These are phyloP conservation scores for Camellia lanceoleosa DNA, from an alignment of 148 eudicot species.

Conservation along the genomic window DNA sequence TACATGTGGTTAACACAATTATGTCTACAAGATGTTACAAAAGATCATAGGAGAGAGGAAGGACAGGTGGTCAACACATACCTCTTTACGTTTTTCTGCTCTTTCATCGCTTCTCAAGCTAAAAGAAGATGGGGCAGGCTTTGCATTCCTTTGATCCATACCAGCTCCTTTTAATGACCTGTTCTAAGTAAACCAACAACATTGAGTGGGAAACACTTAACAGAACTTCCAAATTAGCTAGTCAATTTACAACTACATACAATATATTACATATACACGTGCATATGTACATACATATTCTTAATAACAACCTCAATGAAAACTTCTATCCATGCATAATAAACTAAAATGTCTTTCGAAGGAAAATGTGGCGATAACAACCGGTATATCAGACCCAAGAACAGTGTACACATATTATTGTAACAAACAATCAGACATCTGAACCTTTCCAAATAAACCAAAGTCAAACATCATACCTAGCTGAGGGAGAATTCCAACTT, in stretches of 20 bases:
- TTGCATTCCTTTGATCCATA: conserved; percentile 35
- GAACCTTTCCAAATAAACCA: not conserved
- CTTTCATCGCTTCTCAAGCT: conserved; percentile 36
- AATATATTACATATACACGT: too few species aligned
- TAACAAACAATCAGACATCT: not conserved
- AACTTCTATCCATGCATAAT: too few species aligned
- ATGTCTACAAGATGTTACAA: not conserved
- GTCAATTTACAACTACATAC: not conserved
- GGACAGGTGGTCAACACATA: conserved; percentile 13
- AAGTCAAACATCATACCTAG: conserved; percentile 40
- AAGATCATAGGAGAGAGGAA: not conserved
- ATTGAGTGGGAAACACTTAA: conserved; percentile 5
- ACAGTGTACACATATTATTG: not conserved
- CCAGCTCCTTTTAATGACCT: conserved; percentile 40
- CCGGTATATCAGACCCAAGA: not conserved
- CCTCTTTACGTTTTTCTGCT: conserved; percentile 58
- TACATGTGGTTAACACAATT: not conserved
- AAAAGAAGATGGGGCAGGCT: conserved; percentile 37
- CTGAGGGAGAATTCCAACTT: conserved; percentile 39
- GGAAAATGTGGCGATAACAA: not conserved
- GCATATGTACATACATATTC: not conserved
- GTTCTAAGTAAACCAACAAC: conserved; percentile 18
- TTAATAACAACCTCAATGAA: not conserved
- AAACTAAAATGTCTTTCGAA: not conserved
- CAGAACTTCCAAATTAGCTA: not conserved